Base-by-base conservation (phyloP, 2,329 filamentous ascomycete species). In the Sporothrix euskadiensis region DNA sequence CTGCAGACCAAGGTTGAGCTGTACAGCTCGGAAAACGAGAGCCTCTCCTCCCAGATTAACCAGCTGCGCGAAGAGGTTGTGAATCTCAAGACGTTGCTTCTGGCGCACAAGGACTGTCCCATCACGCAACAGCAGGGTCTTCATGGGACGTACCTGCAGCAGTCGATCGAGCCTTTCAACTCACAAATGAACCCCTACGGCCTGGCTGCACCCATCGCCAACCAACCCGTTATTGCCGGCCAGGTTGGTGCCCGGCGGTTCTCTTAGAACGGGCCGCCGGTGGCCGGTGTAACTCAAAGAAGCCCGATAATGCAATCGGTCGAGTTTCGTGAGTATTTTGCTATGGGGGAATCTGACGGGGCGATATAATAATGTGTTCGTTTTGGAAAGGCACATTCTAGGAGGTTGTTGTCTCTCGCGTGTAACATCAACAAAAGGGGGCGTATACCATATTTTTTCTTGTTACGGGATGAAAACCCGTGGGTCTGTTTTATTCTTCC, bases 61-160 rank as follows among this genome's bases (percentile, higher is more conserved):
- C 90, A 93, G 77, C 84, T 98, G 6, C 88, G 94, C 39, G 95
- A 98, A 80, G 96, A 99, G 80, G 93, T 98, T 74, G 93, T 98
- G 66, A 97, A 95, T 76, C 87, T 99, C 57, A 98, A 98, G 85
- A 97, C 94, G 0, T 85, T 98, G 0, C 86, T 99, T 2, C 86
- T 98, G 30, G 94, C 94, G 0, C 96, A 99, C 83, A 98, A 98
- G 81, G 95, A 98, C 81, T 98, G 96, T 78, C 94, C 95, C 0
- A 92, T 98, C 8, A 94, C 94, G 3, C 93, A 97, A 80, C 91
- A 93, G 63, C 94, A 98, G 81, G 92, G 92, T 3, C 84, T 96
- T 1, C 87, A 88, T 70, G 83, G 84, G 10, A 52, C 39, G 0
- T 89, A 85, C 76, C 86, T 90, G 83, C 85, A 87, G 63, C 86